A percentile compares a stretch with the other conserved stretches of the same genome.
Evolutionary conservation across 768 basidiomycete species (phyloP).

Genomic region (Inosperma sp.): DNA sequence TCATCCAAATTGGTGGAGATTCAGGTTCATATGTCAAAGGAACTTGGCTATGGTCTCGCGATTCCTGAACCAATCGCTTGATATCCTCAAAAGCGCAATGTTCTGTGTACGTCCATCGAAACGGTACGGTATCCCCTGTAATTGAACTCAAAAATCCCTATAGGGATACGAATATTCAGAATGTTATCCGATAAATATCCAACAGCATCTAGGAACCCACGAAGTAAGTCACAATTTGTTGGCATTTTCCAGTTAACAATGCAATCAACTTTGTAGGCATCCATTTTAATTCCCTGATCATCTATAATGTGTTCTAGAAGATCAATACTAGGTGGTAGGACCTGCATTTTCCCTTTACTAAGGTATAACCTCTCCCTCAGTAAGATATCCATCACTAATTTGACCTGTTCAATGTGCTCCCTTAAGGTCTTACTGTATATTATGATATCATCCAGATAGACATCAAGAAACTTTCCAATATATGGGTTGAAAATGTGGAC

Average conservation of each 20-base stretch:
- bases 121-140: conserved; percentile 19
- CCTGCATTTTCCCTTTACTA: conserved; percentile 28
- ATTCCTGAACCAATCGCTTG: conserved; percentile 18
- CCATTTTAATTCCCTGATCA: conserved; percentile 34
- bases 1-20: conserved; percentile 22
- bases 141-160: conserved; percentile 27
- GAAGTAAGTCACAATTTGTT: conserved; percentile 26
- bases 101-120: conserved; percentile 21
- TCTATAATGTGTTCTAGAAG: conserved; percentile 26
- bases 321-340: conserved; percentile 27
- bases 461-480: conserved; percentile 24
- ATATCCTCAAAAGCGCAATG: conserved; percentile 31
- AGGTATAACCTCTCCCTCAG: conserved; percentile 32
- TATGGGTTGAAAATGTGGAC: conserved; percentile 29
- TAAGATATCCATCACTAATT: conserved; percentile 29
- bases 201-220: conserved; percentile 25
- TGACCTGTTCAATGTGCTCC: conserved; percentile 31
- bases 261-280: conserved; percentile 36
- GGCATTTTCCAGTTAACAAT: conserved; percentile 31
- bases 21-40: conserved; percentile 14
- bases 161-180: conserved; percentile 28
- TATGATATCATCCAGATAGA: conserved; percentile 20
- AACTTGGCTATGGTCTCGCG: conserved; percentile 18
- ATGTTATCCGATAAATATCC: conserved; percentile 29
- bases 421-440: conserved; percentile 36